These are phyloP conservation scores for Daldinia decipiens DNA, from an alignment of 495 filamentous ascomycete genomes.

Conservation along the genomic window DNA sequence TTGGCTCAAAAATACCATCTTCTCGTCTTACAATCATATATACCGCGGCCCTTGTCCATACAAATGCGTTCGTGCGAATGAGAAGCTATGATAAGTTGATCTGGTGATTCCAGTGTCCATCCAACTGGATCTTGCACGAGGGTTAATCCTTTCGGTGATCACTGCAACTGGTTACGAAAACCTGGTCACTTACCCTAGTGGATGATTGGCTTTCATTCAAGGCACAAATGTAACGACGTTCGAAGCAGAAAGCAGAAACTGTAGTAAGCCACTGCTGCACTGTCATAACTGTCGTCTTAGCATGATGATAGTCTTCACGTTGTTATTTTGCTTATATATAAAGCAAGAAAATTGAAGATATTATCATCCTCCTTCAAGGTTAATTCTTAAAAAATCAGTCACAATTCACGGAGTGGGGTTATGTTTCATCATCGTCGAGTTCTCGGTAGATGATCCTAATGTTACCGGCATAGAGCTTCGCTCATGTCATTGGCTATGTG, in stretches of 20 bases:
- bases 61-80: neutral
- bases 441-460: slow-evolving; percentile 29
- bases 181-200: neutral
- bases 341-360: neutral
- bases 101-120: slow-evolving; percentile 6
- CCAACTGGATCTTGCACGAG: neutral
- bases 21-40: too few relatives aligned
- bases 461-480: slow-evolving; percentile 12
- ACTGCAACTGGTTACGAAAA: neutral
- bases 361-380: slow-evolving; percentile 6
- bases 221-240: neutral
- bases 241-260: neutral
- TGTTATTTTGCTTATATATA: too few relatives aligned
- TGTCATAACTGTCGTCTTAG: neutral
- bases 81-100: neutral
- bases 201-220: neutral
- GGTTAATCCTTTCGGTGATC: neutral
- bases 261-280: neutral
- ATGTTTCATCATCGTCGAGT: slow-evolving; percentile 29
- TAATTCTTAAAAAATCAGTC: neutral
- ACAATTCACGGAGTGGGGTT: slow-evolving; percentile 14
- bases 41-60: neutral
- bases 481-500: slow-evolving; percentile 12
- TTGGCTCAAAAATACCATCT: too few relatives aligned
- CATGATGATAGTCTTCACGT: too few relatives aligned